Base-by-base conservation (phyloP, 2,329 filamentous ascomycete genomes). In the Celoporthe dispersa region DNA sequence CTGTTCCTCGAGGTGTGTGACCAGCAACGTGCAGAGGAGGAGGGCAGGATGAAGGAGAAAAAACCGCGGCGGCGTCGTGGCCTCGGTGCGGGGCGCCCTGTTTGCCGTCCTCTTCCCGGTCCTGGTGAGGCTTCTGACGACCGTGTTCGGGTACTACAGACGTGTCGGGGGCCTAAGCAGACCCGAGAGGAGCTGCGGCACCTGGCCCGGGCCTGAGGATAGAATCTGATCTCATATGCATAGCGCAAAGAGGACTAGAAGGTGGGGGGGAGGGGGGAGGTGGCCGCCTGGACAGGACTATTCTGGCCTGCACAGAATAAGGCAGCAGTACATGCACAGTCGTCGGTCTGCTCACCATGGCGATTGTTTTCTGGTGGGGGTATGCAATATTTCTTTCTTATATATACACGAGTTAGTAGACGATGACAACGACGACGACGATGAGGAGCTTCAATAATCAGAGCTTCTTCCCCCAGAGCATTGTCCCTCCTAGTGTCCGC, bases 1-100 rank as follows among this genome's bases (percentile, higher is more conserved):
- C 80, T 86, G 73, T 95, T 90, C 76, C 77, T 90, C 33, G 86
- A 91, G 60, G 85, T 93, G 1, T 88, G 87, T 72, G 76, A 83
- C 62, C 75, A 80, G 59, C 78, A 66, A n/a, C 33, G 51, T n/a
- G n/a, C 11, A 2, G 62, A 66, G 14, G 44, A 62, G 33, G 7
- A 55, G 22, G 51, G 48, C 14, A 41, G 53, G 16, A 9, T n/a
- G 12, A 22, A 4, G 62, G 25, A 4, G 57, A 12, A 73, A 66
- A 53, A 37, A 67, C 35, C 48, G 33, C 35, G 62, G 68, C 39
- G 63, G 44, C 25, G 19, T 63, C n/a, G 37, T 64, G 35, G 31
- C 33, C 16, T 65, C 16, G 33, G 61, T 51, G 37, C 44, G 65
- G 19, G 57, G 53, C 33, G 51, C 59, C 19, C 41, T 72, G 31